Base-by-base conservation (phyloP, 2,329 filamentous ascomycete genomes). In the Raffaelea arxii region DNA sequence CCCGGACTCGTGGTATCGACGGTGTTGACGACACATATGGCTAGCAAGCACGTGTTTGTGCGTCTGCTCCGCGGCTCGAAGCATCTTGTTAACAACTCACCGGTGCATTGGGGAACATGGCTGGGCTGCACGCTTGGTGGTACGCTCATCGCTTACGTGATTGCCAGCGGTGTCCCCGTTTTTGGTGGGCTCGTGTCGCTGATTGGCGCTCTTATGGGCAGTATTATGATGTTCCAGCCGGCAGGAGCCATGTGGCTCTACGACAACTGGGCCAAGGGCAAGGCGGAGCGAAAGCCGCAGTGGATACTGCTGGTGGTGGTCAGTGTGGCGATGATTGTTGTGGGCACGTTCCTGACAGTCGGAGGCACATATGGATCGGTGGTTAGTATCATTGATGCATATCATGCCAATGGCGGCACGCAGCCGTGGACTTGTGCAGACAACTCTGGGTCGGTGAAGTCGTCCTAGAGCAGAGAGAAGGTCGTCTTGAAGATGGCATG, bases 341-440 rank as follows among this genome's bases (percentile, higher is more conserved):
- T 67, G 1, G 64, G 61, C 0, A 55, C 55, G 1, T 69, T 69
- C 47, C 30, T 69, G 50, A 66, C 61, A 2, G 50, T 68, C 19
- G 65, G 63, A 14, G 66, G 66, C 3, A 70, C 65, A 2, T 67
- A 68, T 46, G 65, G 70, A 30, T 69, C 72, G 2, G 65, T 76
- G 22, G 62, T 70, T 47, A 62, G 70, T 51, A 74, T 78, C 49
- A 70, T 70, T 44, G 61, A 71, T 44, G 72, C 74, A 1, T 77
- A 77, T 18, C 38, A 39, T 10, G 21, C n/a, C 7, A 24, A 4
- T 24, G 43, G 43, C 24, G 35, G 32, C 23, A 44, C 43, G 23
- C 2, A 7, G 32, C 43, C 43, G n/a, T 44, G 43, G 43, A 38
- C 43, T 9, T 44, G 43, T 12, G 35, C 32, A 12, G 43, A 44